A percentile compares a stretch with the other conserved stretches of the same genome.
Evolutionary conservation across 257 asterid species (phyloP).

Genomic region (Nicotiana tabacum): DNA sequence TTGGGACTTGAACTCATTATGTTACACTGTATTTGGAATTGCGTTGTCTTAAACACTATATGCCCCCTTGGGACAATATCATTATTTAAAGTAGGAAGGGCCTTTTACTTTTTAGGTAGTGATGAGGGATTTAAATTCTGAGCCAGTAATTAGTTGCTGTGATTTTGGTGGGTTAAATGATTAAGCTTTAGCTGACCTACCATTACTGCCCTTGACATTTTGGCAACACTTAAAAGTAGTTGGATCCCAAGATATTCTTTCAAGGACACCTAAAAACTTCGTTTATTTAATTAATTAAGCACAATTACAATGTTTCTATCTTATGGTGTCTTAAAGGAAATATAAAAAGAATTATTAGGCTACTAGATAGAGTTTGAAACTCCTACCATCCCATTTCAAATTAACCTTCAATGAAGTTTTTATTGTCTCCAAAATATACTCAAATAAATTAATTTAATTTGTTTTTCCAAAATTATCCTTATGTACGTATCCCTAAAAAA

Average conservation of each 20-base stretch:
- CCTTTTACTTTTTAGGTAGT: background rate
- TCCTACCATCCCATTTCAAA: background rate
- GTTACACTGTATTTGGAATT: too few species aligned
- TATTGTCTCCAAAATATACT: background rate
- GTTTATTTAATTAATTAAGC: background rate
- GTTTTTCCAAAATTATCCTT: too few species aligned
- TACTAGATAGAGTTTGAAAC: background rate
- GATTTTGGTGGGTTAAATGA: slow-evolving; percentile 1
- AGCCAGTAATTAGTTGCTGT: background rate
- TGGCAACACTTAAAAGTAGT: background rate
- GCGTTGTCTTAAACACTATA: background rate
- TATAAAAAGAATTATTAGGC: background rate
- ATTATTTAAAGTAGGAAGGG: background rate
- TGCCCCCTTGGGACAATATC: too few species aligned
- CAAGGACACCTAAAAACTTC: background rate
- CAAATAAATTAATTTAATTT: background rate
- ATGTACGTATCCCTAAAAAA: too few species aligned
- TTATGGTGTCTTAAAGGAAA: background rate
- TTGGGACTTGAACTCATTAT: too few species aligned
- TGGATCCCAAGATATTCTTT: background rate
- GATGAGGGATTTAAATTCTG: background rate
- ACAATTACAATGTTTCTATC: background rate
- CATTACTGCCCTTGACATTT: slow-evolving; percentile 1
- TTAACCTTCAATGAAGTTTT: background rate
- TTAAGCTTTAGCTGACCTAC: background rate